A percentile compares a stretch with the other conserved stretches of the same genome.
phyloP scores from a whole-genome alignment of 1,284 basidiomycete genomes.

The Malassezia arunalokei region DNA sequence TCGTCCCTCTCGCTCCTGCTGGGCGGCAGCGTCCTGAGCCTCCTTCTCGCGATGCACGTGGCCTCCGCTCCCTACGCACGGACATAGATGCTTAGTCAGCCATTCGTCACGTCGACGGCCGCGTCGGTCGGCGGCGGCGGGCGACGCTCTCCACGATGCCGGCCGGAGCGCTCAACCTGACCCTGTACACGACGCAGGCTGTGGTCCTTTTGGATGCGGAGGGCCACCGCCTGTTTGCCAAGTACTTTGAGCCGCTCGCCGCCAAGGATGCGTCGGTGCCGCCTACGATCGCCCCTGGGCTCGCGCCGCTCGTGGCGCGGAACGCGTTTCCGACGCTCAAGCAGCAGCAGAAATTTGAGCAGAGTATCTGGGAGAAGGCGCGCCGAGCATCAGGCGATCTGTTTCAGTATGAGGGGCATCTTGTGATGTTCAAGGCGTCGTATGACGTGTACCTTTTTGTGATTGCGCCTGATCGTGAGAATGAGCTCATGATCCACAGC shows the following conservation, averaged over 20 bases:
- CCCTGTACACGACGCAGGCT: constrained; percentile 40
- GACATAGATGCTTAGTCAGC: neutral
- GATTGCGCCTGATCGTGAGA: constrained; percentile 73
- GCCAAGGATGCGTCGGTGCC: constrained; percentile 42
- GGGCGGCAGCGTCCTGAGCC: constrained; percentile 5
- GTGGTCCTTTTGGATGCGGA: constrained; percentile 88
- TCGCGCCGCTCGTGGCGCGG: constrained; percentile 24
- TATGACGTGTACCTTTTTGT: constrained; percentile 93
- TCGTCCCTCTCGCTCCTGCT: constrained; percentile 10
- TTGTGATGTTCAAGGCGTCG: constrained; percentile 85
- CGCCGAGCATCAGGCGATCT: constrained; percentile 56
- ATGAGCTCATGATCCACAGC: constrained; percentile 87
- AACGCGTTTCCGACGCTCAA: constrained; percentile 65
- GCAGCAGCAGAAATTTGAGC: constrained; percentile 90
- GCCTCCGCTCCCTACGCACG: neutral
- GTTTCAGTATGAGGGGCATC: constrained; percentile 76
- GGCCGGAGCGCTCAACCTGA: constrained; percentile 27
- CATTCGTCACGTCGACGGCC: neutral
- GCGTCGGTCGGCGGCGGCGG: neutral
- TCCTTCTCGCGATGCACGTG: constrained; percentile 11
- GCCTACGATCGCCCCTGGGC: constrained; percentile 4
- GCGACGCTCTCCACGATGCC: neutral
- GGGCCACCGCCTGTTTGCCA: constrained; percentile 83
- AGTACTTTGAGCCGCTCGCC: constrained; percentile 75
- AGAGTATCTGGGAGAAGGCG: constrained; percentile 77